Evolutionary conservation across 2,329 filamentous ascomycete species (phyloP).

Genomic region (Calonectria naviculata): DNA sequence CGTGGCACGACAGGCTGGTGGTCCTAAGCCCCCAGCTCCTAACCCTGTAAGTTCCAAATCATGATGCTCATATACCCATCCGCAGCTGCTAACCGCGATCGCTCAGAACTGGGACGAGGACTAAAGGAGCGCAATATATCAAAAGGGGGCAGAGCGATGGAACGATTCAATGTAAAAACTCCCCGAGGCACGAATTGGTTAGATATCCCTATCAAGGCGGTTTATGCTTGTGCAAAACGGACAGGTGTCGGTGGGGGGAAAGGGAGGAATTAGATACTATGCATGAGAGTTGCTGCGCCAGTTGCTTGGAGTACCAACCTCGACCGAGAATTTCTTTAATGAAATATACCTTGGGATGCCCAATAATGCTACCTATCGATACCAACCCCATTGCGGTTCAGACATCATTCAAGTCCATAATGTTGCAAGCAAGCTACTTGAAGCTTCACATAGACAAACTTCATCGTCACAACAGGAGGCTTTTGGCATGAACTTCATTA

Average conservation of each 20-base stretch:
- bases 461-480: neutral
- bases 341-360: constrained; percentile 9
- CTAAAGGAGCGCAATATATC: constrained; percentile 52
- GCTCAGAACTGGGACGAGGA: constrained; percentile 72
- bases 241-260: constrained; percentile 5
- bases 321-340: neutral
- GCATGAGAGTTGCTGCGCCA: constrained; percentile 10
- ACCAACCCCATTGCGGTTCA: neutral
- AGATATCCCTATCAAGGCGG: constrained; percentile 29
- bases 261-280: constrained; percentile 5
- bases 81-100: constrained; percentile 41
- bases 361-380: constrained; percentile 15
- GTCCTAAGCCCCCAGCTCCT: constrained; percentile 94
- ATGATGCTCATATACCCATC: neutral
- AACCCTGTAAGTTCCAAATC: constrained; percentile 71
- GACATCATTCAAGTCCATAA: neutral
- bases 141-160: constrained; percentile 33
- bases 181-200: constrained; percentile 33
- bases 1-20: constrained; percentile 95
- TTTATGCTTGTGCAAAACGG: constrained; percentile 15
- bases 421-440: too few species aligned
- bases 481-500: neutral
- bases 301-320: constrained; percentile 7
- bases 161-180: constrained; percentile 29
- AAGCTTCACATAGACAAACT: neutral